phyloP scores from a whole-genome alignment of 352 stramenopile species.

The Phytophthora podocarpi region DNA sequence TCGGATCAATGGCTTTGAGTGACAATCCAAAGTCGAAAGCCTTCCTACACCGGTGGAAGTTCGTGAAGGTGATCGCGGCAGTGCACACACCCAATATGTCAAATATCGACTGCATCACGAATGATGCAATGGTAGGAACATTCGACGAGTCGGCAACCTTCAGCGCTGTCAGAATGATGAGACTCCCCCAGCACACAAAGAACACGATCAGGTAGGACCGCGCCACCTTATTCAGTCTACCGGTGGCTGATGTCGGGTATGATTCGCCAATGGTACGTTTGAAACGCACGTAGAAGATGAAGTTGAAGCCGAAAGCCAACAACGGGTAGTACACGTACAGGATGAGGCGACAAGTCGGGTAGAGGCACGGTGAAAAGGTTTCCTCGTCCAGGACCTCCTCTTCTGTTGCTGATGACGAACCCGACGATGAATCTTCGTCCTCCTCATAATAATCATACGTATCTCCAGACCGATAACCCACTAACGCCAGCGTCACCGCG shows the following conservation, averaged over 20 bases:
- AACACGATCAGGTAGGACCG: conserved; percentile 76
- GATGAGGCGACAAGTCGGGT: conserved; percentile 70
- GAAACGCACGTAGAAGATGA: conserved; percentile 81
- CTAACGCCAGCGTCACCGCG: conserved; percentile 61
- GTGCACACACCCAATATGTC: conserved; percentile 71
- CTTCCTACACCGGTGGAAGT: conserved; percentile 73
- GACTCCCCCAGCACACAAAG: conserved; percentile 74
- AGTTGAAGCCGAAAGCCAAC: conserved; percentile 74
- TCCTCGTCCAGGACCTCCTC: conserved; percentile 42
- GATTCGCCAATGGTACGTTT: conserved; percentile 75
- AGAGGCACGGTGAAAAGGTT: conserved; percentile 65
- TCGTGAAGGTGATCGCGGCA: conserved; percentile 72
- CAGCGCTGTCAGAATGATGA: conserved; percentile 67
- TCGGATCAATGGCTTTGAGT: conserved; percentile 78
- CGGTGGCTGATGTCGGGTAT: conserved; percentile 71
- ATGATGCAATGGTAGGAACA: conserved; percentile 40
- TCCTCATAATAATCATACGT: conserved; percentile 27
- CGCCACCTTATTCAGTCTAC: conserved; percentile 67
- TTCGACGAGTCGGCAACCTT: conserved; percentile 36
- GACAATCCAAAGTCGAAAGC: conserved; percentile 82
- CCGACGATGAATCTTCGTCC: conserved; percentile 6
- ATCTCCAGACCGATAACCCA: conserved; percentile 49
- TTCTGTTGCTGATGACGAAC: conserved; percentile 26
- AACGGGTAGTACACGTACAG: conserved; percentile 83
- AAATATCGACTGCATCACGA: conserved; percentile 68